These are phyloP conservation scores for Chloris gayana DNA, from an alignment of 176 grass and related monocot species.

Conservation along the genomic window DNA sequence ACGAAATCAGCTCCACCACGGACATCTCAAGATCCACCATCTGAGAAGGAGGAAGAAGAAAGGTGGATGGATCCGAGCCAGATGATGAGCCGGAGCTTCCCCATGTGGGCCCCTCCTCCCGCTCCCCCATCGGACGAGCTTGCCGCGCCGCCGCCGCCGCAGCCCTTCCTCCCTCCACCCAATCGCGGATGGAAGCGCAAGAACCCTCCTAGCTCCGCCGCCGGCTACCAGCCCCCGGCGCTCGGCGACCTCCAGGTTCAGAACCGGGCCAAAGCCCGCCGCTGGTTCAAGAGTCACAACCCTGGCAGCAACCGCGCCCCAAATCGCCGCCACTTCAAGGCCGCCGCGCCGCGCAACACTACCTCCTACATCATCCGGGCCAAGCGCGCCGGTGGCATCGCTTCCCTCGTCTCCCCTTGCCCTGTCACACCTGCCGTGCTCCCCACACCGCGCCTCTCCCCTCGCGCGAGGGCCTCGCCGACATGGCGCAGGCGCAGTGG, in stretches of 20 bases:
- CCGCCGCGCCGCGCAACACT: constrained; percentile 87
- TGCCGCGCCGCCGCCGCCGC: constrained; percentile 33
- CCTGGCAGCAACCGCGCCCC: constrained; percentile 12
- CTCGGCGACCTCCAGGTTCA: constrained; percentile 81
- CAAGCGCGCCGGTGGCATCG: constrained; percentile 87
- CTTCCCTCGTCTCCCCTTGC: constrained; percentile 75
- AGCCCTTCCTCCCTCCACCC: constrained; percentile 24
- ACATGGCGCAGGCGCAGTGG: constrained; percentile 94
- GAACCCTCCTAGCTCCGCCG: constrained; percentile 29
- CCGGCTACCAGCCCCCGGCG: constrained; percentile 66
- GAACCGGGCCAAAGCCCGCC: constrained; percentile 84
- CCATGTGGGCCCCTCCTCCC: constrained; percentile 52
- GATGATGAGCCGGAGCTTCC: constrained; percentile 54
- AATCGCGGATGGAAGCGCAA: constrained; percentile 62
- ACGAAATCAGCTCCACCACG: neutral
- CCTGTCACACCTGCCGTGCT: constrained; percentile 85
- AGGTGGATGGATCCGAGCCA: constrained; percentile 54
- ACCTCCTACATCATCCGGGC: constrained; percentile 93
- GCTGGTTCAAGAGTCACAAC: constrained; percentile 66
- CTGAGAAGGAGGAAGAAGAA: neutral
- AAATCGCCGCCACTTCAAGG: constrained; percentile 60
- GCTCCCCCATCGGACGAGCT: constrained; percentile 19
- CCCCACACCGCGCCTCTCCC: constrained; percentile 79
- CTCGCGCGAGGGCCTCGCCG: constrained; percentile 73
- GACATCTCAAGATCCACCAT: neutral